Conservation (phyloP, 179 eudicot genomes). For the Patellifolia procumbens region DNA sequence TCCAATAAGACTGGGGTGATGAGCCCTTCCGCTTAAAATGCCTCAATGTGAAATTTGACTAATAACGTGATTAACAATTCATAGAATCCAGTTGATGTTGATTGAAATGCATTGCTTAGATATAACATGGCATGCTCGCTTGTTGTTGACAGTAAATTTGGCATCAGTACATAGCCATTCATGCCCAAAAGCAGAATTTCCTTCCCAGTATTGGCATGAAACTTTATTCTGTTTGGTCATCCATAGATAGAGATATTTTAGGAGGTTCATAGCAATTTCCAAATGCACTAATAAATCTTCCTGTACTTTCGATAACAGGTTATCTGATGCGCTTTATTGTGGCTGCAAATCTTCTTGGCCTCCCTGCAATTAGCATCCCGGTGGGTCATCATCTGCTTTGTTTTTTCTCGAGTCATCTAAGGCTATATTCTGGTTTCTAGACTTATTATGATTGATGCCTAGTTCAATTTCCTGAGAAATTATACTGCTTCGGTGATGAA, state of each 20-base stretch:
- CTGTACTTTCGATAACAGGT: conserved; percentile 43
- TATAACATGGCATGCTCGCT: not conserved
- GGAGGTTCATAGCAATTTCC: not conserved
- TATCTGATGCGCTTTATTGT: conserved; percentile 85
- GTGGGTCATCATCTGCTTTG: conserved; percentile 43
- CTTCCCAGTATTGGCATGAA: not conserved
- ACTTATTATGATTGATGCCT: not conserved
- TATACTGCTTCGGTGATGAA: not conserved
- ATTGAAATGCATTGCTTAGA: not conserved
- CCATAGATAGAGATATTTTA: not conserved
- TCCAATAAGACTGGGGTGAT: too few relatives aligned
- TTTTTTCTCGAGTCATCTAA: not conserved
- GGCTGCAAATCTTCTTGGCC: conserved; percentile 84
- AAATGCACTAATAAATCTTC: not conserved
- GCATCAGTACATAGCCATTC: not conserved
- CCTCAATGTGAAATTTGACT: not conserved
- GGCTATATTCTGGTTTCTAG: not conserved
- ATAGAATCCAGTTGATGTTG: not conserved
- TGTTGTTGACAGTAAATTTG: not conserved
- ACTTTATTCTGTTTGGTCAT: not conserved
- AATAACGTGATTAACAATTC: not conserved
- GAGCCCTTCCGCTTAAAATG: not conserved
- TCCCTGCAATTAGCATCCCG: conserved; percentile 90
- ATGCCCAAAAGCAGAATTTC: not conserved
- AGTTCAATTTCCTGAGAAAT: not conserved